Evolutionary conservation across 768 basidiomycete genomes (phyloP).

Genomic region (Boletus tomentosulus): DNA sequence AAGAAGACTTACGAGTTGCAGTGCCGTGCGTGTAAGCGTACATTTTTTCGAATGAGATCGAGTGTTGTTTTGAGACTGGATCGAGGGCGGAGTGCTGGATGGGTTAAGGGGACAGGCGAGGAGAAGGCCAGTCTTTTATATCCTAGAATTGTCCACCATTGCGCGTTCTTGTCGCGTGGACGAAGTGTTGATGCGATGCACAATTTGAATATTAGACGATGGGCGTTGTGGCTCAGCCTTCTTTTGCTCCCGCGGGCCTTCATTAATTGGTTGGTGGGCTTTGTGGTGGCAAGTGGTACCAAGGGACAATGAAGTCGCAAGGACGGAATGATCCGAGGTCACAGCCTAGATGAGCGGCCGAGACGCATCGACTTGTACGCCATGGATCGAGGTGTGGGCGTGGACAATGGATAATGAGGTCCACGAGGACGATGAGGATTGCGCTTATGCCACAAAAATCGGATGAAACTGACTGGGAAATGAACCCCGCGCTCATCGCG

Average conservation of each 20-base stretch:
- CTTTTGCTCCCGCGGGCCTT: slow-evolving; percentile 3
- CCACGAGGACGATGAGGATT: neutral
- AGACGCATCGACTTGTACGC: neutral
- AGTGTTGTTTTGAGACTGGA: neutral
- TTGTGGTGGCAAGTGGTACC: neutral
- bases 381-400: neutral
- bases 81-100: neutral
- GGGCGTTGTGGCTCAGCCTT: slow-evolving; percentile 2
- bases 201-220: neutral
- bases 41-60: neutral
- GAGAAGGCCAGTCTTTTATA: slow-evolving; percentile 7
- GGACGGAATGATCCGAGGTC: neutral
- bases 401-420: neutral
- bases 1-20: slow-evolving; percentile 2
- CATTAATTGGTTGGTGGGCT: slow-evolving; percentile 6
- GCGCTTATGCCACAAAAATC: neutral
- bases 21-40: neutral
- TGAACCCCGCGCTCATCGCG: neutral
- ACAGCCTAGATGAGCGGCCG: neutral
- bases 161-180: slow-evolving; percentile 5
- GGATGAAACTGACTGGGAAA: neutral
- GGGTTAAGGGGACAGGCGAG: neutral
- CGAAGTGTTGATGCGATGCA: neutral
- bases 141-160: neutral
- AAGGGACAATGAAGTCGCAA: slow-evolving; percentile 5